Base-by-base conservation (phyloP, 768 basidiomycete genomes). In the Kwoniella sp. region DNA sequence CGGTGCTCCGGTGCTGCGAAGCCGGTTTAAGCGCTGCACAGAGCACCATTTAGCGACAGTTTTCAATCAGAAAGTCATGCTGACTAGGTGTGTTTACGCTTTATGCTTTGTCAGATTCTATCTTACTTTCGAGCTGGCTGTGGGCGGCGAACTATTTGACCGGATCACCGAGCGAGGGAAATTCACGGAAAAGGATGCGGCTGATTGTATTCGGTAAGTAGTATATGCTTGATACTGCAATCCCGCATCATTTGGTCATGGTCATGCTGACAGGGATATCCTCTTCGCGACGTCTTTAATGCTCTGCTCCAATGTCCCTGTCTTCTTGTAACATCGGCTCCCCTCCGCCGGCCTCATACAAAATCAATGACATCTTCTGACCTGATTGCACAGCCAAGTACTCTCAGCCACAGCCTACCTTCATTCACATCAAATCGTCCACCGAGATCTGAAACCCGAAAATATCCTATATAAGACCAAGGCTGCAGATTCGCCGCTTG, bases 401-500 rank as follows among this genome's bases (percentile, higher is more conserved):
- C 81, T 95, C n/a, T 85, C 86, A 0, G 95, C 90, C 12, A 90
- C 96, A 10, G 84, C 85, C 67, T 98, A 97, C 74, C 85, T 98
- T 4, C 96, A 99, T 72, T 84, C 88, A 1, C 87, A 97, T 73
- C 88, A 90, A 63, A 92, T 99, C 68, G 96, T 98, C 19, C 96
- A 99, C 76, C 87, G 96, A 2, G 95, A 99, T 76, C 85, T 99
- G 65, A 98, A 97, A 78, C 96, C 96, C 0, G 96, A 99, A 80
- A 98, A 98, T 77, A 94, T 99, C 63, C 83, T 99, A 2, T 97
- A 92, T 77, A 87, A 90, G 44, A 91, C 90, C 4, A 87, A 83
- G 68, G 88, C 86, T 1, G 76, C 83, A 10, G 83, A 88, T 19
- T 91, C 90, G n/a, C 89, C 89, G 67, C 85, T 98, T 54, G 94